These are phyloP conservation scores for Emericellopsis atlantica DNA, from an alignment of 2,329 filamentous ascomycete species.

Conservation along the genomic window DNA sequence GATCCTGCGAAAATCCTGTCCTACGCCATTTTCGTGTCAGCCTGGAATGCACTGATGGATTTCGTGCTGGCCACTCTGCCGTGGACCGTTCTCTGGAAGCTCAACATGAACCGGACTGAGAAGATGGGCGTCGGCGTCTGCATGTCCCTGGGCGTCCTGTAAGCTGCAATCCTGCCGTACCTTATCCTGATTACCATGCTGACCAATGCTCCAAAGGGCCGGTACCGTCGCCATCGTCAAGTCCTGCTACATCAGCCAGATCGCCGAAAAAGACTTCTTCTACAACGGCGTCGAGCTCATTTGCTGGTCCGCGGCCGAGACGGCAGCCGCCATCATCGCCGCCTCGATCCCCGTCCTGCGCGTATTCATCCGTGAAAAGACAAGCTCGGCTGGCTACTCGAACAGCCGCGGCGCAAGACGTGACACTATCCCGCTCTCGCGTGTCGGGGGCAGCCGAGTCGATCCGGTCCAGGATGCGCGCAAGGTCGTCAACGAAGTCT, in stretches of 20 bases:
- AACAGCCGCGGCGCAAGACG: neutral
- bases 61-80: slow-evolving; percentile 24
- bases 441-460: neutral
- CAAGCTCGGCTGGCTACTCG: neutral
- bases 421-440: neutral
- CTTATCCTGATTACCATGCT: neutral
- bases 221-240: slow-evolving; percentile 18
- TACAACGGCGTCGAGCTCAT: slow-evolving; percentile 6
- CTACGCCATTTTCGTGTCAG: slow-evolving; percentile 9
- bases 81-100: slow-evolving; percentile 24
- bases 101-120: slow-evolving; percentile 24
- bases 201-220: slow-evolving; percentile 10
- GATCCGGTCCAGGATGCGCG: neutral
- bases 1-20: neutral
- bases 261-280: neutral
- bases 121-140: slow-evolving; percentile 24
- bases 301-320: slow-evolving; percentile 7
- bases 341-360: slow-evolving; percentile 5
- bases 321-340: slow-evolving; percentile 9
- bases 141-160: slow-evolving; percentile 30
- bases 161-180: slow-evolving; percentile 4
- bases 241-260: slow-evolving; percentile 4
- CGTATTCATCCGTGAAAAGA: neutral
- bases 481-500: neutral
- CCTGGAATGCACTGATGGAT: slow-evolving; percentile 22